Conservation (phyloP, 2,329 filamentous ascomycete genomes). For the Cladophialophora psammophila region DNA sequence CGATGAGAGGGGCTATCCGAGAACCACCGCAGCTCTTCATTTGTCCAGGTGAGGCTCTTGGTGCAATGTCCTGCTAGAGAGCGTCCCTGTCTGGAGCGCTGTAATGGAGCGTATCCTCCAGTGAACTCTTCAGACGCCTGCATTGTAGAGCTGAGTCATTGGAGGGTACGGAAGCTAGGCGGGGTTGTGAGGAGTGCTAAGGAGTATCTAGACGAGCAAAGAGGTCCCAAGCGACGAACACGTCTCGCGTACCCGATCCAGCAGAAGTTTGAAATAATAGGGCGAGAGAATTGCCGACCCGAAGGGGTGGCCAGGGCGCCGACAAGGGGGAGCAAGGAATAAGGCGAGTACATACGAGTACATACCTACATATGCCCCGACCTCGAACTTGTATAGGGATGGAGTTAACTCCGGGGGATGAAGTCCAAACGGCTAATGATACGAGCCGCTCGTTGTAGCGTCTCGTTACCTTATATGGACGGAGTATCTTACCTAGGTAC, state of each 20-base stretch:
- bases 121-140: neutral
- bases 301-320: neutral
- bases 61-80: neutral
- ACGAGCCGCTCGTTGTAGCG: too few species aligned
- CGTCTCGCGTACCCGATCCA: neutral
- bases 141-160: neutral
- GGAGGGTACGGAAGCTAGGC: neutral
- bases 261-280: neutral
- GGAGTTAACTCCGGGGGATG: too few species aligned
- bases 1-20: neutral
- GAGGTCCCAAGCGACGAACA: neutral
- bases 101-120: neutral
- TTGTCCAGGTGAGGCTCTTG: conserved; percentile 5
- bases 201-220: neutral
- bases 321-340: neutral
- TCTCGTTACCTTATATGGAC: too few species aligned
- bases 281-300: neutral
- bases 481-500: too few species aligned
- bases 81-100: neutral
- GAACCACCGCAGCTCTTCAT: neutral
- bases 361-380: too few species aligned
- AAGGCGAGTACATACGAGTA: too few species aligned
- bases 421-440: too few species aligned
- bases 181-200: conserved; percentile 5
- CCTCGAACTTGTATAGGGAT: too few species aligned